phyloP scores from a whole-genome alignment of 208 protist species.

The Crithidia thermophila region DNA sequence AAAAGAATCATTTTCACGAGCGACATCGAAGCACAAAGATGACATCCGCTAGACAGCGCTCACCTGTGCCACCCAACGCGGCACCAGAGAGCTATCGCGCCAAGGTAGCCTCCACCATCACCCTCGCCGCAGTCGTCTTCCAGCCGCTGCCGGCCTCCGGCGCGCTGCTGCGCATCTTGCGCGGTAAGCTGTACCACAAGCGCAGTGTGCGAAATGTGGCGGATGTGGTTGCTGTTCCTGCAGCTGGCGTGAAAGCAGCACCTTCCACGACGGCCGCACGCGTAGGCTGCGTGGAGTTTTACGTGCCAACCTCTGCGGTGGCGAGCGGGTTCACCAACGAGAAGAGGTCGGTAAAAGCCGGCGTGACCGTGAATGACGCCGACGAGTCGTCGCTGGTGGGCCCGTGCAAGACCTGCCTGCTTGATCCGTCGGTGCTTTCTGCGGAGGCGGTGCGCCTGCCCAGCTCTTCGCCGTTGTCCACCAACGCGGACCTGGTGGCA shows the following conservation, averaged over 20 bases:
- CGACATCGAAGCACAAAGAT: not conserved
- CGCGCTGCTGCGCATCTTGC: constrained; percentile 51
- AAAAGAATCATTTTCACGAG: too few relatives aligned
- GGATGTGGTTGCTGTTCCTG: constrained; percentile 23
- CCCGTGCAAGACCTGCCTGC: constrained; percentile 25
- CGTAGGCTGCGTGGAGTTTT: not conserved
- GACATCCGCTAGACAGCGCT: not conserved
- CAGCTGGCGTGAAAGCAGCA: not conserved
- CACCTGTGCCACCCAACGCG: not conserved
- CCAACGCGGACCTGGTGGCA: too few relatives aligned
- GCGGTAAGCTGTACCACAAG: constrained; percentile 52
- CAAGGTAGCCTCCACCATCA: constrained; percentile 24
- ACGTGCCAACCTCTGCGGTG: not conserved
- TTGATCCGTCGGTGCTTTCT: constrained; percentile 17
- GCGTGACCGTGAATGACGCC: not conserved
- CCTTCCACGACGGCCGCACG: not conserved
- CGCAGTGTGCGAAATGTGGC: constrained; percentile 69
- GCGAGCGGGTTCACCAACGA: not conserved
- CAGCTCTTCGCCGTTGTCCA: not conserved
- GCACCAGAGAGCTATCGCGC: constrained; percentile 19
- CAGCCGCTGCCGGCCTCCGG: constrained; percentile 37
- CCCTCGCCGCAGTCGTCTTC: constrained; percentile 52
- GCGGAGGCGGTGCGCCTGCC: not conserved
- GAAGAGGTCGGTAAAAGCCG: not conserved
- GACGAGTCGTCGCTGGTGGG: not conserved